These are phyloP conservation scores for Diaporthe vaccinii DNA, from an alignment of 2,329 filamentous ascomycete species.

Conservation along the genomic window DNA sequence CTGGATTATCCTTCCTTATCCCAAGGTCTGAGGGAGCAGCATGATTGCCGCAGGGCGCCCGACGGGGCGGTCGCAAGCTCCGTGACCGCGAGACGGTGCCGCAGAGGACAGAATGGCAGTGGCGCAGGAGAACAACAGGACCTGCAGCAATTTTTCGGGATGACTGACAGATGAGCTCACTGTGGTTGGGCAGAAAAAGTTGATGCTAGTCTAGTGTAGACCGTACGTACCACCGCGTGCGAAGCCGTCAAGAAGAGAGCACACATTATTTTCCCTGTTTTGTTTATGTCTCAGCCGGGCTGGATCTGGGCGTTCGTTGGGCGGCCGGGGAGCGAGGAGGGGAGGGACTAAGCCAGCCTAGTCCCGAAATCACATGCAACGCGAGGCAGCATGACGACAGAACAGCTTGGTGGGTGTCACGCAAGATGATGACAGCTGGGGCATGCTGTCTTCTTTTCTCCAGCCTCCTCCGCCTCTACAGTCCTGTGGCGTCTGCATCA, in stretches of 20 bases:
- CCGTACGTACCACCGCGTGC: neutral
- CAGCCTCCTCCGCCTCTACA: slow-evolving; percentile 3
- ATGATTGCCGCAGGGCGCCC: slow-evolving; percentile 2
- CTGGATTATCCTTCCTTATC: slow-evolving; percentile 8
- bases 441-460: neutral
- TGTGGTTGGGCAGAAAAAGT: neutral
- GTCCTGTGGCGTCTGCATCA: neutral
- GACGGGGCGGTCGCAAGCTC: slow-evolving; percentile 3
- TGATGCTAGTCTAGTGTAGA: slow-evolving; percentile 2
- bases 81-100: neutral
- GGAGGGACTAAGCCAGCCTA: neutral
- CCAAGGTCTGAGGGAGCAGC: slow-evolving; percentile 1
- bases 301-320: slow-evolving; percentile 27
- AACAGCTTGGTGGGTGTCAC: slow-evolving; percentile 26
- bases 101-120: neutral
- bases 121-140: neutral
- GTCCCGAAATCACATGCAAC: slow-evolving; percentile 30
- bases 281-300: slow-evolving; percentile 10
- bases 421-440: slow-evolving; percentile 30
- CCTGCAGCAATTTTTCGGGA: neutral
- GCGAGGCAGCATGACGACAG: slow-evolving; percentile 34
- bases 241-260: neutral
- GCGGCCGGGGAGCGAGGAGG: neutral
- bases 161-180: slow-evolving; percentile 24
- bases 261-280: slow-evolving; percentile 19